These are phyloP conservation scores for Pleurotus cornucopiae DNA, from an alignment of 768 basidiomycete species.

Conservation along the genomic window DNA sequence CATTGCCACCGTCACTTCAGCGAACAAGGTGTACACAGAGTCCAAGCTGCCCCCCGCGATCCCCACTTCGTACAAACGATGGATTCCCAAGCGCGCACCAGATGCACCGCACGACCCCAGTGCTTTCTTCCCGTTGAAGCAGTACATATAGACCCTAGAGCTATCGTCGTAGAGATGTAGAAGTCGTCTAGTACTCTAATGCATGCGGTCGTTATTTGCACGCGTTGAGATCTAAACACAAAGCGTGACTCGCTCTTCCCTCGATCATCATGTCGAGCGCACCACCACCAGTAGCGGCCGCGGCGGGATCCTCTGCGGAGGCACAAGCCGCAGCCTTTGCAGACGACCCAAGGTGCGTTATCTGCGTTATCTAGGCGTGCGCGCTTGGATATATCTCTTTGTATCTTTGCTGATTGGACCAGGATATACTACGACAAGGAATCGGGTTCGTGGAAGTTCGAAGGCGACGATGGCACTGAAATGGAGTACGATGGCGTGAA, in stretches of 20 bases:
- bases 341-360: slow-evolving; percentile 62
- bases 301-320: slow-evolving; percentile 50
- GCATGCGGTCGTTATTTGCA: not conserved
- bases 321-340: slow-evolving; percentile 67
- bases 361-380: slow-evolving; percentile 8
- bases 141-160: slow-evolving; percentile 43
- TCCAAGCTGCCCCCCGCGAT: slow-evolving; percentile 69
- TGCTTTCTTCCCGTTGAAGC: slow-evolving; percentile 80
- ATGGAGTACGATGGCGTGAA: slow-evolving; percentile 82
- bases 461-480: slow-evolving; percentile 87
- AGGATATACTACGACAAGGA: slow-evolving; percentile 77
- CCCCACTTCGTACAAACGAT: slow-evolving; percentile 65
- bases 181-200: not conserved
- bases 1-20: slow-evolving; percentile 59
- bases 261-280: slow-evolving; percentile 40
- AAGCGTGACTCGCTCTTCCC: slow-evolving; percentile 27
- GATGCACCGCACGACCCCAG: slow-evolving; percentile 81
- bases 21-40: slow-evolving; percentile 55
- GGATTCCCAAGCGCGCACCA: slow-evolving; percentile 67
- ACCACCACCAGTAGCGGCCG: slow-evolving; percentile 41
- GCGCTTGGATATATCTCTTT: slow-evolving; percentile 1
- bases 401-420: slow-evolving; percentile 15
- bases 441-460: slow-evolving; percentile 79
- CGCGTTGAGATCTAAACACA: slow-evolving; percentile 28
- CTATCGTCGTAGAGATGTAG: not conserved